These are phyloP conservation scores for Eustoma russellianum DNA, from an alignment of 257 asterid genomes.

Conservation along the genomic window DNA sequence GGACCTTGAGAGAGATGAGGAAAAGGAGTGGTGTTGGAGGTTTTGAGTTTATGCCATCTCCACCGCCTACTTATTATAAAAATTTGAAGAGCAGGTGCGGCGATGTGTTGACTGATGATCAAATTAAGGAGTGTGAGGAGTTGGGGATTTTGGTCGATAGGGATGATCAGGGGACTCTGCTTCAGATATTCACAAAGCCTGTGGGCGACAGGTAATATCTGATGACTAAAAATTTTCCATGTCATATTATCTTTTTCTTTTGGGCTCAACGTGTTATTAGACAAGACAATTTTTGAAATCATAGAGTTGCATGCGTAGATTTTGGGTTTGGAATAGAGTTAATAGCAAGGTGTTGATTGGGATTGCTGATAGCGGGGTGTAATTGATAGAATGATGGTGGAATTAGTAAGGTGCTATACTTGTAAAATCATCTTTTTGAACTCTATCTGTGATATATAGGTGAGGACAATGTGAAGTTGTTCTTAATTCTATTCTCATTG, in stretches of 20 bases:
- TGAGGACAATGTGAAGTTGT: too few species aligned
- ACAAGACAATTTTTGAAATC: background rate
- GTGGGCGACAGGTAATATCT: conserved; percentile 73
- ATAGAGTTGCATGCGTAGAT: background rate
- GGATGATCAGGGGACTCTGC: conserved; percentile 96
- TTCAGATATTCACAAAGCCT: conserved; percentile 96
- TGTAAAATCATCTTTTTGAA: too few species aligned
- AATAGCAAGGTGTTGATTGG: too few species aligned
- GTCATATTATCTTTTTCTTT: background rate
- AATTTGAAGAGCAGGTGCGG: conserved; percentile 63
- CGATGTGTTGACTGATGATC: conserved; percentile 56
- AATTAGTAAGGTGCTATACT: too few species aligned
- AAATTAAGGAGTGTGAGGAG: conserved; percentile 79
- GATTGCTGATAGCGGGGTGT: too few species aligned
- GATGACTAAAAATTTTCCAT: background rate
- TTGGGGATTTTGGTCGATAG: conserved; percentile 90
- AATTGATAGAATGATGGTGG: too few species aligned
- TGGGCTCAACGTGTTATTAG: background rate
- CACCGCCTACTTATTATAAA: conserved; percentile 70
- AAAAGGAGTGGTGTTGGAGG: conserved; percentile 83
- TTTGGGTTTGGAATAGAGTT: too few species aligned
- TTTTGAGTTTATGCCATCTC: conserved; percentile 92
- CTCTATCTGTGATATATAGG: too few species aligned
- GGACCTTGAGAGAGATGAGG: conserved; percentile 83
- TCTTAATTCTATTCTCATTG: too few species aligned